Base-by-base conservation (phyloP, 768 basidiomycete species). In the Naematelia aurantialba region DNA sequence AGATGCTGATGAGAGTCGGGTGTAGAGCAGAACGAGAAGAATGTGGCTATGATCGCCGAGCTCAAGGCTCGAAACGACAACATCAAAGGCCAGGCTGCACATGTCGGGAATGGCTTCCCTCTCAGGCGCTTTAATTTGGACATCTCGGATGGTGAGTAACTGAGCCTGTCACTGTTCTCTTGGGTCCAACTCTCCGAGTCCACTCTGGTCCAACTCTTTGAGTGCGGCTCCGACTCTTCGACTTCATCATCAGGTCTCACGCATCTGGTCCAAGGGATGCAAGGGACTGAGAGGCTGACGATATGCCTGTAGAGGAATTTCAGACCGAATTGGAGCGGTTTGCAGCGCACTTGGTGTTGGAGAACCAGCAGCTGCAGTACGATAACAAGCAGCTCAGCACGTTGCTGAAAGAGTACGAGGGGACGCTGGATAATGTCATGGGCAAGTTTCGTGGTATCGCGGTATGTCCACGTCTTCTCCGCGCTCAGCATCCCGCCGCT, bases 351-450 rank as follows among this genome's bases (percentile, higher is more conserved):
- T 84, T 91, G 44, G 84, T 97, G 47, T 86, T 94, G 58, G 96
- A 99, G 77, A 98, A 98, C 75, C 93, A 96, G 70, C 83, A 86
- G 0, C 80, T 99, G 1, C 80, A 89, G 50, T 87, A 97, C 62
- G 96, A 99, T 78, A 98, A 99, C 81, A 92, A 89, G 75, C 94
- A 98, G 72, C 82, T 98, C 27, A 87, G 87, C 65, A 68, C 84
- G 25, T 81, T 99, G 25, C 80, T 98, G 57, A 93, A 92, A 72
- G 96, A 99, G 76, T 94, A 98, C 74, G 93, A 98, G 75, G 81
- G 81, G 55, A 96, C 93, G 2, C 83, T 99, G 81, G 93, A 97
- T 68, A 92, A 86, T 26, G 89, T 98, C 73, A 98, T 99, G 96
- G 79, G 85, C 52, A 97, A 97, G 78, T 97, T 98, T 75, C 83